phyloP scores from a whole-genome alignment of 768 basidiomycete genomes.

The Amanita inopinata region DNA sequence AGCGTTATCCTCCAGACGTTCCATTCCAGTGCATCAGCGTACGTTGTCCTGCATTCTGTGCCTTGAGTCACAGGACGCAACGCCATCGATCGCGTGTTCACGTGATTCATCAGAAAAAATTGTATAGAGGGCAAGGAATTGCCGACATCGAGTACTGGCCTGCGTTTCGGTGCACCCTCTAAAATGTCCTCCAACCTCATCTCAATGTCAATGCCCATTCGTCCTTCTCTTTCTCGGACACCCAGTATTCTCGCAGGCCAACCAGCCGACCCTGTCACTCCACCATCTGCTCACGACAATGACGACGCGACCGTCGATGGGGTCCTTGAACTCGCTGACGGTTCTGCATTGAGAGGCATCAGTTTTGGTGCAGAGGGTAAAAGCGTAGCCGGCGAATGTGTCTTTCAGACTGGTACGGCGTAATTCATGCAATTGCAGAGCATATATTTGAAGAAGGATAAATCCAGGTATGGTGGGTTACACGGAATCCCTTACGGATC shows the following conservation, averaged over 20 bases:
- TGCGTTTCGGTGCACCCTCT: background rate
- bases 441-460: conserved; percentile 12
- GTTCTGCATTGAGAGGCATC: conserved; percentile 78
- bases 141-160: background rate
- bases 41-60: background rate
- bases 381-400: conserved; percentile 94
- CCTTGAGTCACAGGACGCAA: too few species aligned
- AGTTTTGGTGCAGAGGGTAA: conserved; percentile 90
- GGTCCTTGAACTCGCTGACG: conserved; percentile 85
- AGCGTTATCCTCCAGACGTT: too few species aligned
- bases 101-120: background rate
- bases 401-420: conserved; percentile 92
- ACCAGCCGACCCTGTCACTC: conserved; percentile 23
- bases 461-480: conserved; percentile 97
- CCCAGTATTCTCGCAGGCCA: conserved; percentile 23
- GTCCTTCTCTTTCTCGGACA: conserved; percentile 36
- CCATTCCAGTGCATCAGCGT: too few species aligned
- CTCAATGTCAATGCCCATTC: conserved; percentile 16
- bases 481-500: conserved; percentile 95
- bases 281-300: conserved; percentile 21
- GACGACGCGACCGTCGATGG: conserved; percentile 35
- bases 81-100: conserved; percentile 1
- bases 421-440: conserved; percentile 1
- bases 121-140: background rate
- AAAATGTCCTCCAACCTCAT: conserved; percentile 1